These are phyloP conservation scores for Edaphochlamys debaryana DNA, from an alignment of 139 green algal species.

Conservation along the genomic window DNA sequence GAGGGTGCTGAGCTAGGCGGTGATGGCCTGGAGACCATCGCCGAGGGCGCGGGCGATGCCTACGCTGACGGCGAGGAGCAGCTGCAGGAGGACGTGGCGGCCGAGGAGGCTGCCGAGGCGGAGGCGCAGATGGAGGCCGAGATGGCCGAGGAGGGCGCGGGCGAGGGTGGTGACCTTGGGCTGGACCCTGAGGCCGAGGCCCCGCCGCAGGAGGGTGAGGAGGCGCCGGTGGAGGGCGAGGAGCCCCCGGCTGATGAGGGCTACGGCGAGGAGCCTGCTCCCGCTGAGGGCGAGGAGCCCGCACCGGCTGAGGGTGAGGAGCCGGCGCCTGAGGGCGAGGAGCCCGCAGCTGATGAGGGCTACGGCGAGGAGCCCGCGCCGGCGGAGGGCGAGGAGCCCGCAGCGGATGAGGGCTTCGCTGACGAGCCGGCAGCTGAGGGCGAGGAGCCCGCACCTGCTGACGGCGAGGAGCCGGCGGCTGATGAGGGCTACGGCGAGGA, in stretches of 20 bases:
- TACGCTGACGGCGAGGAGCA: no score
- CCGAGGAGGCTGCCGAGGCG: no score
- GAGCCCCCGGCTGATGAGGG: slow-evolving; percentile 12
- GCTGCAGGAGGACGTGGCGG: no score
- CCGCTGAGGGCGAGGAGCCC: no score
- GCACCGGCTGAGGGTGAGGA: background rate
- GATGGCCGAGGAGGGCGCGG: no score
- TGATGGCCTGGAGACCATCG: no score
- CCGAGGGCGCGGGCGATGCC: no score
- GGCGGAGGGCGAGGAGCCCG: slow-evolving; percentile 12
- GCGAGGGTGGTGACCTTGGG: no score
- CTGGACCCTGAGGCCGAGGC: no score
- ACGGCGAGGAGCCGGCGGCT: background rate
- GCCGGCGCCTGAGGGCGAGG: slow-evolving; percentile 11
- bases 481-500: background rate
- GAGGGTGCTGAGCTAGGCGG: no score
- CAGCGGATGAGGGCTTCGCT: background rate
- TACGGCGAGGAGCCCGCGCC: background rate
- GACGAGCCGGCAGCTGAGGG: background rate
- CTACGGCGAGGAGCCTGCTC: slow-evolving; percentile 32
- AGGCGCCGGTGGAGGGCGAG: background rate
- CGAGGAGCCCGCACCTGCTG: background rate
- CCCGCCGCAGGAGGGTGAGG: background rate
- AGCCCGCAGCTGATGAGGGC: background rate
- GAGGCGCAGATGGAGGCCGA: no score